phyloP scores from a whole-genome alignment of 1,284 basidiomycete genomes.

The Cutaneotrichosporon daszewskae region DNA sequence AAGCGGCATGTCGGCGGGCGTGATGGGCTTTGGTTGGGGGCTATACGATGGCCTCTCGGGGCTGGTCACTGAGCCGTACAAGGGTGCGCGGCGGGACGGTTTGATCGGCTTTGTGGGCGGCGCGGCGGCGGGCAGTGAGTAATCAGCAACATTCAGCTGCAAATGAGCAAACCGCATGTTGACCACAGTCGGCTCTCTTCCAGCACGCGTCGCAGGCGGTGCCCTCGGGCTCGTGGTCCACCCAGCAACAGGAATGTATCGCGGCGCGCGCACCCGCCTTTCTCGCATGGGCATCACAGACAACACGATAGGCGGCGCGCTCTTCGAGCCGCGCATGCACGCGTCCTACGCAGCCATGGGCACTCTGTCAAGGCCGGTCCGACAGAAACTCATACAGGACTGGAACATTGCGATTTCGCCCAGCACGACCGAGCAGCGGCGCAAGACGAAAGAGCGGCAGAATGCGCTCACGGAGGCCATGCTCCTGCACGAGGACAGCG shows the following conservation, averaged over 20 bases:
- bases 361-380: no score
- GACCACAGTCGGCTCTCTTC: slow-evolving; percentile 47
- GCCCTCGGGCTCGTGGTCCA: slow-evolving; percentile 14
- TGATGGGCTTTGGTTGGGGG: slow-evolving; percentile 45
- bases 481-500: no score
- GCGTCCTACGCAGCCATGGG: no score
- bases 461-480: no score
- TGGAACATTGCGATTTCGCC: no score
- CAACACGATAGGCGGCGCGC: no score
- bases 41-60: slow-evolving; percentile 57
- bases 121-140: slow-evolving; percentile 26
- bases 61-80: slow-evolving; percentile 52
- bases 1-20: slow-evolving; percentile 53
- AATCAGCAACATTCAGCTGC: not conserved
- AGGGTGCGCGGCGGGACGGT: slow-evolving; percentile 51
- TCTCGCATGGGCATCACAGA: no score
- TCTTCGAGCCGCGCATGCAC: no score
- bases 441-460: no score
- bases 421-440: no score
- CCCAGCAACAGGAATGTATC: slow-evolving; percentile 10
- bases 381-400: no score
- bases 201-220: slow-evolving; percentile 50
- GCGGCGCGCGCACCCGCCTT: slow-evolving; percentile 6
- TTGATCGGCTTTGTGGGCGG: slow-evolving; percentile 15
- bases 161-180: not conserved